Evolutionary conservation across 129 eudicot genomes (phyloP).

Genomic region (Gnaphalium uliginosum): DNA sequence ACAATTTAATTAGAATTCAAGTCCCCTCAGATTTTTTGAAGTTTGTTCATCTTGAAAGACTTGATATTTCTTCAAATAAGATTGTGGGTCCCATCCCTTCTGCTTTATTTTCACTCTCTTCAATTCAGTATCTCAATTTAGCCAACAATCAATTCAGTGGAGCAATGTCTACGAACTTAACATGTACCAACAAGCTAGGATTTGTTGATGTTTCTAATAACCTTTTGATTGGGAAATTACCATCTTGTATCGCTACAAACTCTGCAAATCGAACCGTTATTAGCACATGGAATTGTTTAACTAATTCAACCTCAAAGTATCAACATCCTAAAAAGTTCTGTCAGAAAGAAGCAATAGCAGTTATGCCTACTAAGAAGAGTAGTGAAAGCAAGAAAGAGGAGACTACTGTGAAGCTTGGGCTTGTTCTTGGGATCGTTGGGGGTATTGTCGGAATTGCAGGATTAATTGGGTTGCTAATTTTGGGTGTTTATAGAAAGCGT

Average conservation of each 20-base stretch:
- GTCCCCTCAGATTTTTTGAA: conserved; percentile 52
- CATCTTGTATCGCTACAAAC: conserved; percentile 68
- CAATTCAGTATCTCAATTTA: conserved; percentile 59
- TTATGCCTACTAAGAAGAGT: conserved; percentile 50
- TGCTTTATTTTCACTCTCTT: conserved; percentile 56
- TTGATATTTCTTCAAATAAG: conserved; percentile 67
- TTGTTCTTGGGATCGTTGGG: conserved; percentile 82
- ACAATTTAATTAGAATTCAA: conserved; percentile 60
- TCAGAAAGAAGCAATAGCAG: conserved; percentile 77
- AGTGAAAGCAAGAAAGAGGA: conserved; percentile 34
- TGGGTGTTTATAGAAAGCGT: conserved; percentile 46
- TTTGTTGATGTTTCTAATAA: conserved; percentile 81
- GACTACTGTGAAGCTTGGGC: conserved; percentile 58
- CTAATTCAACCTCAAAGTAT: conserved; percentile 55
- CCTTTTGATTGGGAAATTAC: conserved; percentile 77
- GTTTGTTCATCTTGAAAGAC: conserved; percentile 46
- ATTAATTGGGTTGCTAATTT: conserved; percentile 49
- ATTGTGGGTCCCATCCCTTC: conserved; percentile 83
- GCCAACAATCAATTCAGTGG: conserved; percentile 80
- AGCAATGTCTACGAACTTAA: conserved; percentile 43
- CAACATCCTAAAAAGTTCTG: conserved; percentile 60
- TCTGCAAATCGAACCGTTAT: conserved; percentile 52
- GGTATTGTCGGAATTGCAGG: conserved; percentile 56
- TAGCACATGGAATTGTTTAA: conserved; percentile 67
- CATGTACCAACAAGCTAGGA: conserved; percentile 49